A percentile compares a stretch with the other conserved stretches of the same genome.
Conservation (phyloP, 768 basidiomycete genomes). For the Polyporus arcularius region DNA sequence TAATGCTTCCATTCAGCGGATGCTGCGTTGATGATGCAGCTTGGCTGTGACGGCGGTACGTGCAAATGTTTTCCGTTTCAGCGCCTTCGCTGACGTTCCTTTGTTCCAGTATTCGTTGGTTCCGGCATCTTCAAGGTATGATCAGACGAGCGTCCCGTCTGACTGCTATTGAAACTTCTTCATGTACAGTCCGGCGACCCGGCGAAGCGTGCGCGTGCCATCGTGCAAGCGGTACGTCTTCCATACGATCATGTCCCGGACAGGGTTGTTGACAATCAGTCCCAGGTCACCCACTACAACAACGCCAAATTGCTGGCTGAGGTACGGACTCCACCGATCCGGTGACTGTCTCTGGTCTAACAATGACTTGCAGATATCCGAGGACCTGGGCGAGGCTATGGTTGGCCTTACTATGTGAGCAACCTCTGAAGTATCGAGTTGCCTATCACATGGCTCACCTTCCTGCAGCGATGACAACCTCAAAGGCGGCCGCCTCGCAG, state of each 20-base stretch:
- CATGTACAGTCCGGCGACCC: conserved; percentile 80
- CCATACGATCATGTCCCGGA: neutral
- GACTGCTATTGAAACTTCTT: neutral
- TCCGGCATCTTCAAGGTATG: conserved; percentile 94
- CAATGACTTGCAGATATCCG: conserved; percentile 55
- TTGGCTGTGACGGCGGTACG: conserved; percentile 94
- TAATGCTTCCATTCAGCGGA: conserved; percentile 57
- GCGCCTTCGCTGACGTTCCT: conserved; percentile 2
- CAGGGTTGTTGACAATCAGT: neutral
- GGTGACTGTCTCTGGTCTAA: conserved; percentile 6
- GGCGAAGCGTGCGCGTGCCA: conserved; percentile 89
- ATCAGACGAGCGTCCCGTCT: conserved; percentile 17
- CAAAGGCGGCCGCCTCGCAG: conserved; percentile 70
- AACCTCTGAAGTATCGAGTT: neutral
- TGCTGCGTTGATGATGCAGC: conserved; percentile 98
- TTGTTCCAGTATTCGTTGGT: conserved; percentile 83
- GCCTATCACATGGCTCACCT: neutral
- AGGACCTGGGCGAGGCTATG: conserved; percentile 89
- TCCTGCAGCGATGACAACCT: conserved; percentile 57
- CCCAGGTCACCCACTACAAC: conserved; percentile 88
- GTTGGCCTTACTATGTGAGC: conserved; percentile 87
- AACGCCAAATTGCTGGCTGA: conserved; percentile 92
- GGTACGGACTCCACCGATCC: conserved; percentile 37
- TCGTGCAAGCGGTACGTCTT: conserved; percentile 83
- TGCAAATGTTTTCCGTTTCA: conserved; percentile 13